Conservation (phyloP, 176 grass and related monocot species). For the Triticum monococcum region DNA sequence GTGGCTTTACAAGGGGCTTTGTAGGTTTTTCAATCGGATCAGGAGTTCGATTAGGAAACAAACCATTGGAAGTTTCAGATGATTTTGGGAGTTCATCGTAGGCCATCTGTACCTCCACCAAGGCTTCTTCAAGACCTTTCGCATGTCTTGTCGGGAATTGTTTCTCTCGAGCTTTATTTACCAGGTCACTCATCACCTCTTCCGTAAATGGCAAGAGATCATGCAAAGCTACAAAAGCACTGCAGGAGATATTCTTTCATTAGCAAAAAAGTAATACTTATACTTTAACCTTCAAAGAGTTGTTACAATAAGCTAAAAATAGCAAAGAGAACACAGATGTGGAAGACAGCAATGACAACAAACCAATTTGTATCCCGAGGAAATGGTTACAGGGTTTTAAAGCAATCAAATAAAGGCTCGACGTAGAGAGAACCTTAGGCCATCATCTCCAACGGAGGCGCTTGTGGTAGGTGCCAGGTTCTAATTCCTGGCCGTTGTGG, state of each 20-base stretch:
- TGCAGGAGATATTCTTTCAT: slow-evolving; percentile 42
- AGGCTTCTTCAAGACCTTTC: slow-evolving; percentile 59
- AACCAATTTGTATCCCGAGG: not conserved
- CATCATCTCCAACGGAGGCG: too few species aligned
- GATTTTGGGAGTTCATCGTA: slow-evolving; percentile 59
- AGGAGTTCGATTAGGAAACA: slow-evolving; percentile 25
- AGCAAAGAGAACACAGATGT: not conserved
- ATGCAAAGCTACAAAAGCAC: slow-evolving; percentile 68
- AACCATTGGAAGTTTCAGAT: slow-evolving; percentile 35
- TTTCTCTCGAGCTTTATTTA: slow-evolving; percentile 59
- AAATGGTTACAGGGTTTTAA: slow-evolving; percentile 2
- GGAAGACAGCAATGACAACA: slow-evolving; percentile 4
- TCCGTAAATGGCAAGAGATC: slow-evolving; percentile 91
- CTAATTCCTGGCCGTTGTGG: too few species aligned
- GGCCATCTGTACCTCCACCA: slow-evolving; percentile 73
- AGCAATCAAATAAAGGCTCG: slow-evolving; percentile 11
- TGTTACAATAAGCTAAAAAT: too few species aligned
- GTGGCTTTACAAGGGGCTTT: slow-evolving; percentile 31
- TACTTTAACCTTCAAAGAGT: not conserved
- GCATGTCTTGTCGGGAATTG: slow-evolving; percentile 52
- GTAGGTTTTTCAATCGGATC: slow-evolving; percentile 40
- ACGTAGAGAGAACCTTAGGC: not conserved
- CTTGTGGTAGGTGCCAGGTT: too few species aligned
- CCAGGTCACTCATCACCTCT: slow-evolving; percentile 57
- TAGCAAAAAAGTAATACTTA: slow-evolving; percentile 20